Percentiles rank a stretch among this genome's conserved stretches.
These are phyloP conservation scores for Dactylellina leptospora DNA, from an alignment of 2,329 filamentous ascomycete genomes.

Conservation along the genomic window DNA sequence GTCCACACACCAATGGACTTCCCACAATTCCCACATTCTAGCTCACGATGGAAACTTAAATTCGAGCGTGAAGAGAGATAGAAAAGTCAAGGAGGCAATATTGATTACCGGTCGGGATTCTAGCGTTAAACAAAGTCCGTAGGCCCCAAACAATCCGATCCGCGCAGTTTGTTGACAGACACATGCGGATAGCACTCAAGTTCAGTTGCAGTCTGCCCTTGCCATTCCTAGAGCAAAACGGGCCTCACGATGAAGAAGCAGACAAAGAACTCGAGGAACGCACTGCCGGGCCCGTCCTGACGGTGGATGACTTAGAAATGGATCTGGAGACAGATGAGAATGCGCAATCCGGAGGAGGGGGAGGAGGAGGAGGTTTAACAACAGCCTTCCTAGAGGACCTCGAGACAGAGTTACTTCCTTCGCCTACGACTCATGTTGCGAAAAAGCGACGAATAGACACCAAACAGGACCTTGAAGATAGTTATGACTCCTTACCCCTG, in stretches of 20 bases:
- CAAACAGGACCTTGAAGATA: background rate
- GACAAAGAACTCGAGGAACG: conserved; percentile 10
- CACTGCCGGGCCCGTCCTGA: background rate
- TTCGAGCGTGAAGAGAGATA: background rate
- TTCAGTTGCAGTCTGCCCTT: conserved; percentile 22
- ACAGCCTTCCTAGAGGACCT: conserved; percentile 24
- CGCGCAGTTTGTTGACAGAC: background rate
- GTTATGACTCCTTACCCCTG: conserved; percentile 18
- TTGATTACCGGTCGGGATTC: conserved; percentile 35
- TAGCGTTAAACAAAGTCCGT: conserved; percentile 36
- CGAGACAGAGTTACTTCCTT: background rate
- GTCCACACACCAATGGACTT: background rate
- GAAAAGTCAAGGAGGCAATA: conserved; percentile 26
- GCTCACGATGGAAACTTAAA: background rate
- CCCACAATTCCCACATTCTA: conserved; percentile 21
- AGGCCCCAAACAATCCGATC: background rate
- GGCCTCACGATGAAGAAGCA: conserved; percentile 36
- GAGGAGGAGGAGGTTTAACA: conserved; percentile 18
- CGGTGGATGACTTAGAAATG: conserved; percentile 29
- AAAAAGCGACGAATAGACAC: conserved; percentile 29
- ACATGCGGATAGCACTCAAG: conserved; percentile 16
- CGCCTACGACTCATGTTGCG: conserved; percentile 5
- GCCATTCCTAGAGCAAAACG: conserved; percentile 45
- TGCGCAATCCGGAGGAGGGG: background rate
- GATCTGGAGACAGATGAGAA: conserved; percentile 4